Conservation (phyloP, 1,284 basidiomycete genomes). For the Thelephora terrestris region DNA sequence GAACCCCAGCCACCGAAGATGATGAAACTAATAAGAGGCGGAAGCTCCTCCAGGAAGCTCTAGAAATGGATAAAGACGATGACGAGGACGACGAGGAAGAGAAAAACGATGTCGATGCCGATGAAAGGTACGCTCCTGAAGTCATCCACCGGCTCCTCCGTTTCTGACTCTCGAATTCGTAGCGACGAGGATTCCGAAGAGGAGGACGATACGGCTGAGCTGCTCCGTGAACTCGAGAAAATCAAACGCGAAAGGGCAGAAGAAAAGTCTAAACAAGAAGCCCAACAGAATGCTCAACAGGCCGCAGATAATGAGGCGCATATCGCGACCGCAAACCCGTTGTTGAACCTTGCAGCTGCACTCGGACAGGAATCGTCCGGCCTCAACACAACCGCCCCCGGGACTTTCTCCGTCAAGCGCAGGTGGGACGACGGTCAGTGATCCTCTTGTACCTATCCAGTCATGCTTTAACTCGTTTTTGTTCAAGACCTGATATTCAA, state of each 20-base stretch:
- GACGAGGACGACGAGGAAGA: conserved; percentile 51
- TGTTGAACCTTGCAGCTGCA: conserved; percentile 83
- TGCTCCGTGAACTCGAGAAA: conserved; percentile 88
- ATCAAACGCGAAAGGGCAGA: conserved; percentile 92
- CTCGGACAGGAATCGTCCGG: conserved; percentile 59
- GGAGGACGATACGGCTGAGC: conserved; percentile 87
- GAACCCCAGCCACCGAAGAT: conserved; percentile 26
- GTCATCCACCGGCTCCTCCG: conserved; percentile 5
- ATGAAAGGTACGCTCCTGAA: conserved; percentile 36
- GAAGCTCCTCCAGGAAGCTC: conserved; percentile 73
- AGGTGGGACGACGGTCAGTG: conserved; percentile 87
- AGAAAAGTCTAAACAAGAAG: conserved; percentile 79
- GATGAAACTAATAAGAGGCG: conserved; percentile 67
- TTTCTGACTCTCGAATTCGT: conserved; percentile 2
- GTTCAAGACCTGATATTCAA: conserved; percentile 88
- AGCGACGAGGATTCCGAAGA: conserved; percentile 46
- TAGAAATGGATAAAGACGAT: conserved; percentile 83
- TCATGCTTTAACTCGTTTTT: not conserved
- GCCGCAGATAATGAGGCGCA: conserved; percentile 67
- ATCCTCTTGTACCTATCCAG: not conserved
- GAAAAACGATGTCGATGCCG: conserved; percentile 31
- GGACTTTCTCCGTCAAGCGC: conserved; percentile 84
- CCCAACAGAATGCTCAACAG: conserved; percentile 59
- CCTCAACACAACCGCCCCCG: conserved; percentile 67
- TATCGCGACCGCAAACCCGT: conserved; percentile 78